A percentile compares a stretch with the other conserved stretches of the same genome.
These are phyloP conservation scores for Colletotrichum navitas DNA, from an alignment of 2,329 filamentous ascomycete species.

Conservation along the genomic window DNA sequence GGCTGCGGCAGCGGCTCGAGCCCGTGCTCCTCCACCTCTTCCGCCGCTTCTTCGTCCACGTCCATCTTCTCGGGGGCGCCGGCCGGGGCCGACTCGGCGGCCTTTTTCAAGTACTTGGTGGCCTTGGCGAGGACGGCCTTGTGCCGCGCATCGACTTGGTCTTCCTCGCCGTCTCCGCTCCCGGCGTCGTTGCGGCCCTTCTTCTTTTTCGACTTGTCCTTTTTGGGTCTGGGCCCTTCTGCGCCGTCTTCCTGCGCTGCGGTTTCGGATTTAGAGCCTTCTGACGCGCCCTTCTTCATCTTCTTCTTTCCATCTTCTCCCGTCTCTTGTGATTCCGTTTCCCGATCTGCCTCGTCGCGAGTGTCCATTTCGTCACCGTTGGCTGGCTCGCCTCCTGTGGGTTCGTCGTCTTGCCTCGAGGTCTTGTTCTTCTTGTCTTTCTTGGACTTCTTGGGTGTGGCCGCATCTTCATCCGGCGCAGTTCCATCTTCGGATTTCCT, in stretches of 20 bases:
- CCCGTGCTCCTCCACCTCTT: constrained; percentile 70
- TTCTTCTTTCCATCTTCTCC: constrained; percentile 41
- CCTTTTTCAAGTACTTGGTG: constrained; percentile 65
- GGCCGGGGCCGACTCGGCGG: constrained; percentile 55
- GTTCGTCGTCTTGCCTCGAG: constrained; percentile 46
- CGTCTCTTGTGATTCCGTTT: constrained; percentile 44
- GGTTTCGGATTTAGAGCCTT: background rate
- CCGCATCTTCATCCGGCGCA: constrained; percentile 44
- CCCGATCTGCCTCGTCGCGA: constrained; percentile 43
- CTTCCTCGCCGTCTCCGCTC: constrained; percentile 43
- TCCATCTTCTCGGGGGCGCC: constrained; percentile 50
- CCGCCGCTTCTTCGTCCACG: constrained; percentile 47
- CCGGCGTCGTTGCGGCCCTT: constrained; percentile 23
- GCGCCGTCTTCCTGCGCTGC: background rate
- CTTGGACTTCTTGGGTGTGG: constrained; percentile 41
- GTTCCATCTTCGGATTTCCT: constrained; percentile 45
- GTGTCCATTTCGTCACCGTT: constrained; percentile 13
- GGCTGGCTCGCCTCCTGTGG: background rate
- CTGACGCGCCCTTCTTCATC: constrained; percentile 39
- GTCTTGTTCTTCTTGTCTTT: constrained; percentile 54
- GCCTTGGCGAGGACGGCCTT: constrained; percentile 68
- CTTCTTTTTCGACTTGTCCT: constrained; percentile 46
- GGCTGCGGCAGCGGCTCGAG: constrained; percentile 88
- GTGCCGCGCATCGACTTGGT: constrained; percentile 55
- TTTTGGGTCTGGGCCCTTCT: constrained; percentile 37